Evolutionary conservation across 345 rosid genomes (phyloP).

Genomic region (Lagerstroemia speciosa): DNA sequence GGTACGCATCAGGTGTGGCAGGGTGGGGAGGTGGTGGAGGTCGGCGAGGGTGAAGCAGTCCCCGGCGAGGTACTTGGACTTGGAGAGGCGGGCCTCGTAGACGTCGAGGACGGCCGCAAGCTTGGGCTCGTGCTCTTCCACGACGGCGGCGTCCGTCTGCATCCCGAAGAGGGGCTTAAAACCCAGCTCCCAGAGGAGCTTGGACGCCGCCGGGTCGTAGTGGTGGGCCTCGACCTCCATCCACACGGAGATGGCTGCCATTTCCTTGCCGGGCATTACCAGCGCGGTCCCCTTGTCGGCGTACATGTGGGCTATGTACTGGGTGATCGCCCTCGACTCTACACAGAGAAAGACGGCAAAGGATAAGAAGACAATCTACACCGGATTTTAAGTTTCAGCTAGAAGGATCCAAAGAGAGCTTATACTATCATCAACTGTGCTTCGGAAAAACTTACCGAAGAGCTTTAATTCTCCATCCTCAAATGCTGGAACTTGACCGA

Average conservation of each 20-base stretch:
- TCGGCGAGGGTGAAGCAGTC: constrained; percentile 20
- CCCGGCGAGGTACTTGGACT: constrained; percentile 21
- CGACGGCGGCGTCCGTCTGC: constrained; percentile 40
- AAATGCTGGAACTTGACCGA: constrained; percentile 65
- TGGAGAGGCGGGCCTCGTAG: constrained; percentile 14
- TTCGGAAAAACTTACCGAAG: constrained; percentile 36
- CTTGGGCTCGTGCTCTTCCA: constrained; percentile 44
- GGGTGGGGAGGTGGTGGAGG: constrained; percentile 18
- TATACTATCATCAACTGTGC: not conserved
- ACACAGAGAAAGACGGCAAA: constrained; percentile 17
- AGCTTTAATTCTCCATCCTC: constrained; percentile 67
- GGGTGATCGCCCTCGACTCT: constrained; percentile 85
- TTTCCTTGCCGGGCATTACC: constrained; percentile 22
- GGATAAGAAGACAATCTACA: not conserved
- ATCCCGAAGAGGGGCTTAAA: constrained; percentile 40
- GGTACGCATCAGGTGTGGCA: constrained; percentile 1
- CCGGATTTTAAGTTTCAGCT: too few relatives aligned
- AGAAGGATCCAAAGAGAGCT: too few relatives aligned
- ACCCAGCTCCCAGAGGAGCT: constrained; percentile 47
- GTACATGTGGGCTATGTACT: constrained; percentile 40
- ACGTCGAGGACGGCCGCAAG: constrained; percentile 21
- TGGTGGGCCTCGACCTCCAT: constrained; percentile 62
- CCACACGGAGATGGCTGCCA: constrained; percentile 37
- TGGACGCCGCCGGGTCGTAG: constrained; percentile 47
- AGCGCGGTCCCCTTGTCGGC: constrained; percentile 52